Evolutionary conservation across 2,329 filamentous ascomycete genomes (phyloP), one percentile per base, ranked within the genome.

Genomic region (Beauveria australis): DNA sequence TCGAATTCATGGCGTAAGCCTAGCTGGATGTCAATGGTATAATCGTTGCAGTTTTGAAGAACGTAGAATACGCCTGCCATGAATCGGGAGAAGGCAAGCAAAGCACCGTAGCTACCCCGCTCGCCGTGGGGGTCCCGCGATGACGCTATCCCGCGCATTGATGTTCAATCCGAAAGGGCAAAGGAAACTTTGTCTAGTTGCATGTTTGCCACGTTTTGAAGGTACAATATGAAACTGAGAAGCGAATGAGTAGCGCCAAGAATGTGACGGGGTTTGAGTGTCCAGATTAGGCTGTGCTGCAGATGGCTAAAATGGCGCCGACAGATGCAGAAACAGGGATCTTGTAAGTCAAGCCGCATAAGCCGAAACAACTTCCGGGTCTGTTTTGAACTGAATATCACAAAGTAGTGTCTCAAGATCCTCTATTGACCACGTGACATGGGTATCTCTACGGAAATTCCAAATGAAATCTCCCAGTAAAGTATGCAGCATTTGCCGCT

Each of bases 1-100:
- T 73, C 6, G 79, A 80, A 66, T 77, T 74, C 77, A 81, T 80
- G 52, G 18, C 16, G 5, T 19, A 3, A 24, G 40, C 24, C 7
- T 44, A 3, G 9, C n/a, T 14, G 4, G 10, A 30, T 54, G 40
- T 12, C 10, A 26, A 8, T 48, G 46, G 22, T 48, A 14, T 44
- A 26, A 24, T 54, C 18, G 18, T 53, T 53, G 24, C 37, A 28
- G 22, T 53, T 22, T n/a, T 12, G 33, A 37, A 37, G 33, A 37
- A 37, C 5, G 12, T 14, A 37, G 33, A 37, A 37, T 37, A 37
- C 33, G 33, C 33, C 33, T 37, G 16, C 5, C 40, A 14, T 44
- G 40, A 44, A 30, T 16, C 18, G n/a, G 14, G 37, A 4, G 3
- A 54, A 44, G 7, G 33, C 12, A 18, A 12, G n/a, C 12, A 12